A percentile compares a stretch with the other conserved stretches of the same genome.
These are phyloP conservation scores for Schizonepeta tenuifolia DNA, from an alignment of 257 asterid species.

Conservation along the genomic window DNA sequence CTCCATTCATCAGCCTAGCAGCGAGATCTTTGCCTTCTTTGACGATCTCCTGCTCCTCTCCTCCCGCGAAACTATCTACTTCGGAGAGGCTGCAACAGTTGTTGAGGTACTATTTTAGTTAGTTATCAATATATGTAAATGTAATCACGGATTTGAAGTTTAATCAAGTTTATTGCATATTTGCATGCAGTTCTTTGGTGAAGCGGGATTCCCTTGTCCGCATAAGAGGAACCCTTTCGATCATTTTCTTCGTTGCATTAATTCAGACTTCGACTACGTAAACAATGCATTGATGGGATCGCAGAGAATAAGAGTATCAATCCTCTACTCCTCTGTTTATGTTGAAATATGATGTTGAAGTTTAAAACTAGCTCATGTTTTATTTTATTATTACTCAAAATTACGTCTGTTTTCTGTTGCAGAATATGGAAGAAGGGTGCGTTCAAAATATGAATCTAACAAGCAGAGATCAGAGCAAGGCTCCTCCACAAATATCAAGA, in stretches of 20 bases:
- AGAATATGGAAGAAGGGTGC: conserved; percentile 44
- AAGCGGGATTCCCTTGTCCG: conserved; percentile 90
- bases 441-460: conserved; percentile 38
- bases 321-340: background rate
- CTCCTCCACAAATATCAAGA: conserved; percentile 62
- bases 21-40: conserved; percentile 85
- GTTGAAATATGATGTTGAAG: background rate
- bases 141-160: too few relatives aligned
- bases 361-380: background rate
- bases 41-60: conserved; percentile 81
- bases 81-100: conserved; percentile 72
- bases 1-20: conserved; percentile 95
- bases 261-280: conserved; percentile 78
- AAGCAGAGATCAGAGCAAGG: conserved; percentile 63
- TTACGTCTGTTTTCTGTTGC: conserved; percentile 21
- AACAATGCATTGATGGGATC: conserved; percentile 60
- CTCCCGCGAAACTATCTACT: conserved; percentile 66
- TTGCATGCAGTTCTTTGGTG: conserved; percentile 77
- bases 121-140: background rate
- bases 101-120: conserved; percentile 53
- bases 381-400: background rate
- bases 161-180: background rate
- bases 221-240: conserved; percentile 82
- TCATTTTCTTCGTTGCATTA: conserved; percentile 83
- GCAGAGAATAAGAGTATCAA: conserved; percentile 46